Evolutionary conservation across 1,284 basidiomycete species (phyloP).

Genomic region (Fomitiporia mediterranea): DNA sequence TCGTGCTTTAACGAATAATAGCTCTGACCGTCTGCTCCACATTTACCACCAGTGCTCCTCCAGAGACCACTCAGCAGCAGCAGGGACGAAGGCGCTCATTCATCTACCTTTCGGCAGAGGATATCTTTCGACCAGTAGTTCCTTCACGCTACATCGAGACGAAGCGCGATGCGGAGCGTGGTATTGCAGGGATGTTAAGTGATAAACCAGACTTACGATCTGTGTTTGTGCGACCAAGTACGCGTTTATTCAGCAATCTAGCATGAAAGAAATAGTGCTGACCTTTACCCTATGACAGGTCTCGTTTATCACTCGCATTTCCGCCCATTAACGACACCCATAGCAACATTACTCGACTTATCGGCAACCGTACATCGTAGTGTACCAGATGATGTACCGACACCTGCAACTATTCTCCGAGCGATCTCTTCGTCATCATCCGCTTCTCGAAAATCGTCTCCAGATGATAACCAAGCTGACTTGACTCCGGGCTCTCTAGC

Average conservation of each 20-base stretch:
- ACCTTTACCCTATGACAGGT: too few species aligned
- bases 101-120: constrained; percentile 92
- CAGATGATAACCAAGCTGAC: too few species aligned
- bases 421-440: constrained; percentile 24
- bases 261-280: constrained; percentile 20
- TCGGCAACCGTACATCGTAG: constrained; percentile 63
- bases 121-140: constrained; percentile 85
- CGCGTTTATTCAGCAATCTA: constrained; percentile 30
- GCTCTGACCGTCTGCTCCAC: constrained; percentile 73
- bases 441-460: constrained; percentile 21
- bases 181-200: constrained; percentile 50
- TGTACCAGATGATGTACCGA: constrained; percentile 53
- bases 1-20: constrained; percentile 28
- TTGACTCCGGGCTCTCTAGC: constrained; percentile 25
- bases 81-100: constrained; percentile 56
- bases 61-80: constrained; percentile 23
- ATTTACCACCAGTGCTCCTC: constrained; percentile 45
- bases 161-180: constrained; percentile 84
- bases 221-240: constrained; percentile 83
- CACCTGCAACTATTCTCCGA: constrained; percentile 56
- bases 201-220: constrained; percentile 48
- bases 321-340: constrained; percentile 81
- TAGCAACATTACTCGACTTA: constrained; percentile 81
- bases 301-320: constrained; percentile 95
- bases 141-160: constrained; percentile 82